Conservation (phyloP, 1,139 yeast genomes). For the Yamadazyma mexicana region DNA sequence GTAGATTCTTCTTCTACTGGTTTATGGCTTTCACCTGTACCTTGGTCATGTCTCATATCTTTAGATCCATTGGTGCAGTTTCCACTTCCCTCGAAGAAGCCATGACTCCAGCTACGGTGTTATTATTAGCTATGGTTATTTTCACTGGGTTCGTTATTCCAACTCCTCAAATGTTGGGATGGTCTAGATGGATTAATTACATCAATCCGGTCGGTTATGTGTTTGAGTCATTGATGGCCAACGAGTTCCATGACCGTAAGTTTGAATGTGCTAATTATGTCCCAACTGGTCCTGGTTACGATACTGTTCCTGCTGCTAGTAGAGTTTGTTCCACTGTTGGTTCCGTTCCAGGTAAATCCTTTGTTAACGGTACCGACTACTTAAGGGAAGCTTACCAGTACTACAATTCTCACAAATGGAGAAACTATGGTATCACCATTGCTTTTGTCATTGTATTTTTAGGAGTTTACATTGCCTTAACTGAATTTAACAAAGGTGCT, state of each 20-base stretch:
- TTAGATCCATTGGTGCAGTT: slow-evolving; percentile 59
- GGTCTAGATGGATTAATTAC: slow-evolving; percentile 64
- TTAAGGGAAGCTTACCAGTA: slow-evolving; percentile 48
- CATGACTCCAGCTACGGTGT: slow-evolving; percentile 60
- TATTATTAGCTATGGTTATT: slow-evolving; percentile 52
- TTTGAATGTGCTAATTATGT: slow-evolving; percentile 49
- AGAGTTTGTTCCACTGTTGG: slow-evolving; percentile 67
- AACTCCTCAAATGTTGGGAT: slow-evolving; percentile 56
- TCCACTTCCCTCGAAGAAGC: slow-evolving; percentile 59
- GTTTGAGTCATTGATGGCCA: slow-evolving; percentile 56
- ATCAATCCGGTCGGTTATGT: slow-evolving; percentile 58
- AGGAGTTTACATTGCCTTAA: slow-evolving; percentile 52
- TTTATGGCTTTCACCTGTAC: slow-evolving; percentile 43
- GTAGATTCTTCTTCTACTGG: slow-evolving; percentile 58
- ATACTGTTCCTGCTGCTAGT: slow-evolving; percentile 26
- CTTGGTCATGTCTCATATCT: slow-evolving; percentile 56
- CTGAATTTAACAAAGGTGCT: slow-evolving; percentile 70
- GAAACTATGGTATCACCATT: slow-evolving; percentile 73
- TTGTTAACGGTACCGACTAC: slow-evolving; percentile 61
- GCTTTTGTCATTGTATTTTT: slow-evolving; percentile 59
- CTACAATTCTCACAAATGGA: slow-evolving; percentile 67
- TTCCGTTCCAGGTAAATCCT: slow-evolving; percentile 53
- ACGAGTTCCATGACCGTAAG: slow-evolving; percentile 51
- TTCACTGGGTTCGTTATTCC: slow-evolving; percentile 64
- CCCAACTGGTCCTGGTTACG: slow-evolving; percentile 53